Conservation (phyloP, 352 stramenopile species). For the Globisporangium echinulatum region DNA sequence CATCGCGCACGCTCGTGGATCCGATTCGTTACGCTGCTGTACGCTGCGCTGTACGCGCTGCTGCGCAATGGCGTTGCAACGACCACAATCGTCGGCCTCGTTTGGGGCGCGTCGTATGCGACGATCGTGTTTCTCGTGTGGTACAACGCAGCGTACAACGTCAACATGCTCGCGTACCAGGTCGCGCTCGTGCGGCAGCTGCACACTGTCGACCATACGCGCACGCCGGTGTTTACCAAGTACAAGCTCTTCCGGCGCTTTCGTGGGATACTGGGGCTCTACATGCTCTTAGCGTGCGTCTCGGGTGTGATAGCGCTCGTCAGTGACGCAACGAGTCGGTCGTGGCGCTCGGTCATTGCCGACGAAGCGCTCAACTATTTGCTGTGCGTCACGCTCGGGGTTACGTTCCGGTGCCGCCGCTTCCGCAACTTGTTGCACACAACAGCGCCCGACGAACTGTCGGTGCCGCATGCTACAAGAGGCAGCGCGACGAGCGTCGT, state of each 20-base stretch:
- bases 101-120: slow-evolving; percentile 51
- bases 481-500: not conserved
- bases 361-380: slow-evolving; percentile 39
- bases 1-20: slow-evolving; percentile 48
- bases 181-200: slow-evolving; percentile 54
- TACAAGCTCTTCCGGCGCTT: slow-evolving; percentile 58
- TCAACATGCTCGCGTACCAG: slow-evolving; percentile 68
- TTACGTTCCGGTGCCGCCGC: slow-evolving; percentile 51
- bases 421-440: slow-evolving; percentile 44
- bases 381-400: slow-evolving; percentile 37
- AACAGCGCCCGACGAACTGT: not conserved
- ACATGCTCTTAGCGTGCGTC: slow-evolving; percentile 48
- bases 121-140: slow-evolving; percentile 58
- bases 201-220: slow-evolving; percentile 24
- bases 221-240: slow-evolving; percentile 59
- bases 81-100: slow-evolving; percentile 36
- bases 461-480: not conserved
- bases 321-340: slow-evolving; percentile 25
- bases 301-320: slow-evolving; percentile 36
- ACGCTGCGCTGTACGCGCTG: slow-evolving; percentile 33
- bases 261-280: slow-evolving; percentile 34
- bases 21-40: slow-evolving; percentile 43
- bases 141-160: slow-evolving; percentile 65
- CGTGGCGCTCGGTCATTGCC: slow-evolving; percentile 22
- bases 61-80: slow-evolving; percentile 32